Evolutionary conservation across 495 filamentous ascomycete species (phyloP).

Genomic region (Haplographium delicatum): DNA sequence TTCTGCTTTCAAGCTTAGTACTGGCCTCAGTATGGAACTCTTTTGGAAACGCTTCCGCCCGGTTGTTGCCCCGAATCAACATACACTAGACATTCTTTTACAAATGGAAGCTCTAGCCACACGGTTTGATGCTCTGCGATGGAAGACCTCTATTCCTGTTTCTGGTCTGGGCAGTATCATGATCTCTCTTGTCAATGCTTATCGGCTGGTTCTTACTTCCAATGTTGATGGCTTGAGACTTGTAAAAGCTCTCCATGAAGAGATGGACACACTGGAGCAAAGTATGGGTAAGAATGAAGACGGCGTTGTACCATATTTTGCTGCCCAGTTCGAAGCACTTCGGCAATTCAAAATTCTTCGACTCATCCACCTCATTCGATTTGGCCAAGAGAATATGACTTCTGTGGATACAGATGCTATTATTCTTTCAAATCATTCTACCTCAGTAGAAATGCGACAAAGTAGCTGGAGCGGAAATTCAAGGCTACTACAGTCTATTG

Average conservation of each 20-base stretch:
- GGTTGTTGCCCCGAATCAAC: conserved; percentile 31
- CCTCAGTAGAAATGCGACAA: conserved; percentile 39
- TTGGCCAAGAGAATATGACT: neutral
- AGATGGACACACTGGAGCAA: conserved; percentile 50
- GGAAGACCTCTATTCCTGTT: conserved; percentile 41
- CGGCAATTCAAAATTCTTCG: conserved; percentile 22
- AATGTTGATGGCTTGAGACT: conserved; percentile 38
- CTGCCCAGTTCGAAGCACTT: conserved; percentile 56
- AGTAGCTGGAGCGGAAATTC: conserved; percentile 32
- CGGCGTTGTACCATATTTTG: conserved; percentile 52
- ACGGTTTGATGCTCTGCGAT: conserved; percentile 63
- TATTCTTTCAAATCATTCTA: conserved; percentile 42
- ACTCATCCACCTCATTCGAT: neutral
- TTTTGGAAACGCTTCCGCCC: conserved; percentile 75
- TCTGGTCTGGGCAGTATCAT: conserved; percentile 40
- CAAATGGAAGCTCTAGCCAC: conserved; percentile 64
- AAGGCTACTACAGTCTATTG: conserved; percentile 34
- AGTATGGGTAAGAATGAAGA: conserved; percentile 35
- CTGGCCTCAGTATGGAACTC: conserved; percentile 76
- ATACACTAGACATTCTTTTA: conserved; percentile 45
- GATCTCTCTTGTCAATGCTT: conserved; percentile 46
- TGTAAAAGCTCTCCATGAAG: conserved; percentile 46
- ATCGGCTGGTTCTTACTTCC: conserved; percentile 39
- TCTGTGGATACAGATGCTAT: conserved; percentile 24
- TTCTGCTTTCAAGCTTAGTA: conserved; percentile 55